Base-by-base conservation (phyloP, 805 yeast genomes). In the Spencermartinsiella europaea region DNA sequence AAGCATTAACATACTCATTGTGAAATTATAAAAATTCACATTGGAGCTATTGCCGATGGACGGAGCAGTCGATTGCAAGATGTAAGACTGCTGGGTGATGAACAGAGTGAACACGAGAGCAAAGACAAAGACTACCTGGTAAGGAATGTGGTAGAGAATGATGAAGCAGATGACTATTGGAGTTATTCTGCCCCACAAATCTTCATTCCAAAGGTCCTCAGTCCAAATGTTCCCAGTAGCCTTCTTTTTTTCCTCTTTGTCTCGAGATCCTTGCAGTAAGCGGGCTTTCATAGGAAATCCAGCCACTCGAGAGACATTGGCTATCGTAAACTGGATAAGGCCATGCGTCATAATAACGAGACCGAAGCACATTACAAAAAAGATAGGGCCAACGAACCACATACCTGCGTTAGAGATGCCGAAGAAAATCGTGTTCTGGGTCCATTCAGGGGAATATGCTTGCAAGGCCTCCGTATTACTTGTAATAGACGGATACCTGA, bases 111-210 rank as follows among this genome's bases (percentile, higher is more conserved):
- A 72, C 3, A 84, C 72, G 12, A 25, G 10, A 7, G 31, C 31
- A 25, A 25, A 25, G 5, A 79, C 67, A 56, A 74, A 86, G 1
- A 85, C 89, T 59, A 88, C 74, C 60, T 88, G 96, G 57, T 81
- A 88, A 0, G 96, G 96, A 14, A 86, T 67, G 57, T 46, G 35
- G 19, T 20, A 42, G n/a, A 42, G 39, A 8, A 45, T n/a, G 2
- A 19, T 22, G 16, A 40, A 27, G 8, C 12, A 16, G 4, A 4
- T 10, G 7, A 25, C 19, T 7, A 12, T 12, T 7, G 31, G 31
- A 12, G 31, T 25, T 7, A 25, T 7, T 25, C 31, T 7, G 31
- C 31, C 12, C 31, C 31, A 25, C 10, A 25, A 25, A 25, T 20
- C 40, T 12, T 25, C 31, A 25, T 25, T 25, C 10, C 10, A 12